Evolutionary conservation across 345 rosid genomes (phyloP), one percentile per base, ranked within the genome.

Genomic region (Gossypium ekmanianum): DNA sequence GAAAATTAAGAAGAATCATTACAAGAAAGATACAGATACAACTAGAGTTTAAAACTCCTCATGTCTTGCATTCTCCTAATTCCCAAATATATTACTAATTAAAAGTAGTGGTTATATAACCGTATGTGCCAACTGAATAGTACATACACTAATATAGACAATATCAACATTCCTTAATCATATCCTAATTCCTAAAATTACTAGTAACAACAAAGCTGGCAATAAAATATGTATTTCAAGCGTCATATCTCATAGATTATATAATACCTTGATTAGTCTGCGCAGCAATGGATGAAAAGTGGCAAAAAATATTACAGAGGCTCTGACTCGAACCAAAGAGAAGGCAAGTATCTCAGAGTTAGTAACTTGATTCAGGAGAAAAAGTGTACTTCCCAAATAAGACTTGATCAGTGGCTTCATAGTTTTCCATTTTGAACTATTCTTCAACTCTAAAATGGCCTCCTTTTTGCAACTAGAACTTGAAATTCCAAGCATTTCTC

Each of bases 381-480:
- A 84, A 78, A 91, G 47, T 64, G 96, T 95, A 78, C 91, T 95
- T 75, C 90, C 84, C 67, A 93, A 70, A 77, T 84, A 95, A 67
- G 93, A 93, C 79, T 88, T 93, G 71, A 93, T 66, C 76, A 88
- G 80, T 10, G 98, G 98, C 80, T 86, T 88, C 69, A 83, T 41
- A 74, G 76, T 81, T 85, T 90, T 85, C 97, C 97, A 88, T 75
- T 89, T 89, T 64, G 89, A 65, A 71, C 80, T 83, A 81, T 85
- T 90, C 84, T 84, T 91, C 80, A 91, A 72, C 78, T 87, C 89
- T 85, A 85, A 75, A 77, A 91, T 76, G 84, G 81, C 75, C 79
- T 84, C 94, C 81, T 84, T 91, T 75, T 77, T 87, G 80, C 76
- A 74, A 79, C 71, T 84, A 41, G 92, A 76, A 74, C 74, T 52